Evolutionary conservation across 352 stramenopile genomes (phyloP), one percentile per base, ranked within the genome.

Genomic region (Phytophthora uliginosa): DNA sequence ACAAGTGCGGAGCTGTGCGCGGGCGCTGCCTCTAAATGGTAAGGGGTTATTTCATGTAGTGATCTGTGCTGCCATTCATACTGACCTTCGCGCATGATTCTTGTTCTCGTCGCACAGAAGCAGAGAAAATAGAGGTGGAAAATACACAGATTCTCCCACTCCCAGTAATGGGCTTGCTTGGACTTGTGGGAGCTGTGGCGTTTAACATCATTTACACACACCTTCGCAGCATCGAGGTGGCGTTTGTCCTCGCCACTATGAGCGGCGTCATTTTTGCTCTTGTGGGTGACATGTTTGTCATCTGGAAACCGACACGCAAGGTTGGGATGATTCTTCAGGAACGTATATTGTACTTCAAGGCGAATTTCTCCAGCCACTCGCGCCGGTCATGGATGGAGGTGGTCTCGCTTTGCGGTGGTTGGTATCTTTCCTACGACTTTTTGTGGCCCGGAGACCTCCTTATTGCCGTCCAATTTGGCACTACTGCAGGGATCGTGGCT

Each of bases 161-260:
- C 1, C 90, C 90, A 13, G 86, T 96, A n/a, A 96, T 96, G 73
- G 80, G 79, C 50, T 58, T 96, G 28, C 77, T 96, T 3, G 87
- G 88, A 3, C 76, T 96, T 0, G 81, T 96, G 6, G 90, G 90
- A 40, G 85, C 77, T 2, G 86, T 96, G 15, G 88, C 89, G 7
- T 96, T 96, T 70, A 96, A 96, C 72, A 93, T 90, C 60, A 96
- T 96, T 71, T 96, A 95, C 71, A 95, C 90, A 5, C 83, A 96
- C 28, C 61, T 95, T 34, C 77, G 84, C 13, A 91, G 85, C 60
- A 94, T 96, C 28, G 88, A 95, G 66, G 79, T 96, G 47, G 85
- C 90, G 12, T 96, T 96, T 63, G 81, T 90, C 24, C 74, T 96
- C 17, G 88, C 90, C 1, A 96, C 88, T 0, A 84, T 82, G 7